Evolutionary conservation across 2,329 filamentous ascomycete genomes (phyloP), one percentile per base, ranked within the genome.

Genomic region (Elsinoe perseae): DNA sequence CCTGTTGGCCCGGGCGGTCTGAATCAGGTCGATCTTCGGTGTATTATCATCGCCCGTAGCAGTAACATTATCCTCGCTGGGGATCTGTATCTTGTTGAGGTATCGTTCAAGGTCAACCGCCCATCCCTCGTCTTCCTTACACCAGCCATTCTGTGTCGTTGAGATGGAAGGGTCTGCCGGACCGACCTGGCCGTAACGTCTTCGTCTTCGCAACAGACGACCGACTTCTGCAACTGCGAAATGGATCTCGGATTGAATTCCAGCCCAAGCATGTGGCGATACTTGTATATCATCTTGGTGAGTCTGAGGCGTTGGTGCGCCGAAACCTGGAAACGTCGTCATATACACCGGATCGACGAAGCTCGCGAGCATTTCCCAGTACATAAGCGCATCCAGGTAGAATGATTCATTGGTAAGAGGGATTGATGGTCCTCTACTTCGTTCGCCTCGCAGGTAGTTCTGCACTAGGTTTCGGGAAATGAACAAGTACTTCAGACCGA

Each of bases 281-380:
- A 48, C 71, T 68, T 60, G 57, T 60, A 62, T 21, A 62, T 65
- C 32, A 63, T 59, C 42, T 59, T 62, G 42, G 5, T 60, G 57
- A 61, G 66, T 48, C 5, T 60, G 54, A 7, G 62, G 56, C 10
- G 58, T 50, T 27, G 63, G 62, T 8, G 58, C 57, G 12, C 62
- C 21, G 65, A 69, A 50, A 72, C 72, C 61, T 73, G 72, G 57
- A 72, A 75, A 21, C 0, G 63, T 59, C 38, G 59, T 58, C 56
- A 64, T 61, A 16, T 63, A 59, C 9, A 65, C 63, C 1, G 64
- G 64, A 52, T 65, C 64, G 28, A 81, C 76, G 60, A 80, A 81
- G 0, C 77, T 77, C 50, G 80, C 74, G 2, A 80, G 69, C 79
- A 81, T 81, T 61, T 81, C 79, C 79, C 79, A 81, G 60, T 80